Conservation (phyloP, 768 basidiomycete genomes). For the Chalciporus sphaerocephalus region DNA sequence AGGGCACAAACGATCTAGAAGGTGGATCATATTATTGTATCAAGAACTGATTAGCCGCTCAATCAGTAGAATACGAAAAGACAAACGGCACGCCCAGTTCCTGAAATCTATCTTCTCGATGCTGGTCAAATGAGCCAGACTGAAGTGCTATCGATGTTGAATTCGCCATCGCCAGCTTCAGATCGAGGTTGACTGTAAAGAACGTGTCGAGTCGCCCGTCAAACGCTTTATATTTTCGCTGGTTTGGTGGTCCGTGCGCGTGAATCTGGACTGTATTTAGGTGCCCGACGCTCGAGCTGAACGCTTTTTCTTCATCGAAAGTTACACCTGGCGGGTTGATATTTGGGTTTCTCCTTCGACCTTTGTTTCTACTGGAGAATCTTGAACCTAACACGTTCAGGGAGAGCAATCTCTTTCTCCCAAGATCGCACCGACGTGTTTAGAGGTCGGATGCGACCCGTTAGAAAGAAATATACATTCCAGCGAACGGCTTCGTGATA, state of each 20-base stretch:
- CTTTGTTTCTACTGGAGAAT: slow-evolving; percentile 35
- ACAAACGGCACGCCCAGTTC: slow-evolving; percentile 73
- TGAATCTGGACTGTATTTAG: slow-evolving; percentile 18
- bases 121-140: slow-evolving; percentile 16
- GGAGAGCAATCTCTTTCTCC: slow-evolving; percentile 58
- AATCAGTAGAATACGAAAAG: slow-evolving; percentile 39
- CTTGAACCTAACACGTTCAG: slow-evolving; percentile 55
- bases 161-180: slow-evolving; percentile 31
- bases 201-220: slow-evolving; percentile 13
- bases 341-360: slow-evolving; percentile 56
- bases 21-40: slow-evolving; percentile 31
- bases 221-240: slow-evolving; percentile 22
- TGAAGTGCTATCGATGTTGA: slow-evolving; percentile 24
- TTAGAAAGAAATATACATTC: slow-evolving; percentile 47
- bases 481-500: background rate
- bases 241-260: slow-evolving; percentile 51
- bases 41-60: slow-evolving; percentile 71
- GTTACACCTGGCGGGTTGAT: slow-evolving; percentile 69
- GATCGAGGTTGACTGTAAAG: slow-evolving; percentile 42
- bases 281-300: background rate
- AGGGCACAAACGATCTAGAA: background rate
- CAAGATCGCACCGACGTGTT: slow-evolving; percentile 58
- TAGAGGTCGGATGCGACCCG: slow-evolving; percentile 57
- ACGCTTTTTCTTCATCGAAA: slow-evolving; percentile 45
- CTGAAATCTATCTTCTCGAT: slow-evolving; percentile 50